Conservation (phyloP, 306 rosid species). For the Cajanus cajan region DNA sequence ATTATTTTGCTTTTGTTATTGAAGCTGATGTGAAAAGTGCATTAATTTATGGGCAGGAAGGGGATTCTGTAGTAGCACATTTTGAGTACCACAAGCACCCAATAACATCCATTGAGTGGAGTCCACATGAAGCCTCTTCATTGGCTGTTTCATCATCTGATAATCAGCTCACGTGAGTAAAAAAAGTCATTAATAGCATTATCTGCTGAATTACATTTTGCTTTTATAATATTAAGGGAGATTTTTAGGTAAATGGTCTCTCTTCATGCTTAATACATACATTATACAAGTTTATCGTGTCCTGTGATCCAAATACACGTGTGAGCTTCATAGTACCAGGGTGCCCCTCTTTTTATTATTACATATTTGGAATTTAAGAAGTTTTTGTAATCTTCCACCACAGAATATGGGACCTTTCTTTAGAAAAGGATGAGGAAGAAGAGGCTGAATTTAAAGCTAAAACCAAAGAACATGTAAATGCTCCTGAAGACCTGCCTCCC, state of each 20-base stretch:
- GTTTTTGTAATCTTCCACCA: conserved; percentile 17
- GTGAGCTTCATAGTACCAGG: background rate
- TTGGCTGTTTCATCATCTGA: conserved; percentile 89
- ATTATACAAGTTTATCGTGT: background rate
- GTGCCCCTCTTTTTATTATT: background rate
- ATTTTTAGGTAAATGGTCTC: background rate
- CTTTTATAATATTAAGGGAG: background rate
- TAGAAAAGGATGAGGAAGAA: conserved; percentile 94
- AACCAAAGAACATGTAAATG: conserved; percentile 75
- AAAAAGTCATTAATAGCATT: background rate
- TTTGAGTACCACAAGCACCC: conserved; percentile 86
- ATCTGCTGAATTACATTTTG: background rate
- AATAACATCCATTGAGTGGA: conserved; percentile 94
- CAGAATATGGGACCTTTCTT: conserved; percentile 98
- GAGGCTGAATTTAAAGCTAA: conserved; percentile 87
- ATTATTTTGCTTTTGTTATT: background rate
- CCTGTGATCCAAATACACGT: background rate
- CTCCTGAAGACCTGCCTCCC: conserved; percentile 95
- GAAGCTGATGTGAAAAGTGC: conserved; percentile 23
- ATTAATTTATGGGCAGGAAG: conserved; percentile 49
- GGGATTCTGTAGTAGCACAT: conserved; percentile 85
- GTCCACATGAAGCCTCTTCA: conserved; percentile 91
- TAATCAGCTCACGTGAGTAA: conserved; percentile 90
- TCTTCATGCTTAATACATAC: background rate
- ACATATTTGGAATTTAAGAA: background rate